A percentile compares a stretch with the other conserved stretches of the same genome.
phyloP scores from a whole-genome alignment of 73 alveolate genomes.

The Paraurostyla sp. region DNA sequence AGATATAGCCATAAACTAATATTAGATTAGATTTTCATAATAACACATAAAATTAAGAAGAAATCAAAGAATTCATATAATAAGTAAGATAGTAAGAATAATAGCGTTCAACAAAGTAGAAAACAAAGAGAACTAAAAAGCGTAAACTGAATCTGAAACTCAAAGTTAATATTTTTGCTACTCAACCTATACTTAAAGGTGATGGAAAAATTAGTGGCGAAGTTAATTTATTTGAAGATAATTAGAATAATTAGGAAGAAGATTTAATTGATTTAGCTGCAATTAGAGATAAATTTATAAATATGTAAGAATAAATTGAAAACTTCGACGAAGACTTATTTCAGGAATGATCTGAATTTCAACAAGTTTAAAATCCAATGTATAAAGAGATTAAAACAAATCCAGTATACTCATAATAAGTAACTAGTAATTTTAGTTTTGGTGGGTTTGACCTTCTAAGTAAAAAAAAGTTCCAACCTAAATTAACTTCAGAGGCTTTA shows the following conservation, averaged over 20 bases:
- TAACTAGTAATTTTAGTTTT: background rate
- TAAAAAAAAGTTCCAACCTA: background rate
- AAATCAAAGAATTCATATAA: background rate
- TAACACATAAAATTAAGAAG: background rate
- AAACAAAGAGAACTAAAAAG: background rate
- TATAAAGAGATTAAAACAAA: background rate
- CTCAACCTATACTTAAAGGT: background rate
- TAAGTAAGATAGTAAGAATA: background rate
- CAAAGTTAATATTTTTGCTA: constrained; percentile 14
- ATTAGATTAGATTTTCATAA: too few species aligned
- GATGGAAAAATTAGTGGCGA: too few species aligned
- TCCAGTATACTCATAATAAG: constrained; percentile 10
- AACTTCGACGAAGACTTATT: background rate
- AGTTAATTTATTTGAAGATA: too few species aligned
- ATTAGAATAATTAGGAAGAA: background rate
- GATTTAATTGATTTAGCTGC: background rate
- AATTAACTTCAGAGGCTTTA: background rate
- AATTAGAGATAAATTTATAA: background rate
- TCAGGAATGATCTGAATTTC: constrained; percentile 37
- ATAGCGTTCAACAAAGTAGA: background rate
- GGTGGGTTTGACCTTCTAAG: background rate
- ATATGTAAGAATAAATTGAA: background rate
- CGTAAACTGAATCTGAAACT: background rate
- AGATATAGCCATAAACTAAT: background rate
- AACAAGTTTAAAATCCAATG: background rate